These are phyloP conservation scores for Pythium pyrilobum DNA, from an alignment of 352 stramenopile species.

Conservation along the genomic window DNA sequence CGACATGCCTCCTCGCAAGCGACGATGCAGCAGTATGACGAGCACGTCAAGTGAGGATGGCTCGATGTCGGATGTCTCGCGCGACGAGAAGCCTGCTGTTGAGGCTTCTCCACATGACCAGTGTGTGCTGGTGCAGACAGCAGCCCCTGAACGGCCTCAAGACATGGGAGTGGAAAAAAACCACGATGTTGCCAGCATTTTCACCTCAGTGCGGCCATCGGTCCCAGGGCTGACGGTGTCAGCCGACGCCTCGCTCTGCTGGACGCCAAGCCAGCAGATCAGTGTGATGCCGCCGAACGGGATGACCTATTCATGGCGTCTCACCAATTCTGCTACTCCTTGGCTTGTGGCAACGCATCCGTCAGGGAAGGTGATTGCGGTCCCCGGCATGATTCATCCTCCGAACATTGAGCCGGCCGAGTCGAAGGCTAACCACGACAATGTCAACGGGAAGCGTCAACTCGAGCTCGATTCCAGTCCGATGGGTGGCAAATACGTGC, in stretches of 20 bases:
- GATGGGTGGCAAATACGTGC: too few species aligned
- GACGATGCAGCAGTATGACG: slow-evolving; percentile 14
- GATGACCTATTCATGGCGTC: slow-evolving; percentile 12
- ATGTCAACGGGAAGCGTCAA: slow-evolving; percentile 31
- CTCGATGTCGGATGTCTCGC: not conserved
- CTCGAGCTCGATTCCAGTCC: too few species aligned
- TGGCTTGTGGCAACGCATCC: slow-evolving; percentile 8
- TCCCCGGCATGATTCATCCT: not conserved
- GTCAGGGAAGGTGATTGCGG: not conserved
- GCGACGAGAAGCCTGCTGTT: not conserved
- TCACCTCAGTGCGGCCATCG: not conserved
- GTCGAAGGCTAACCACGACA: slow-evolving; percentile 34
- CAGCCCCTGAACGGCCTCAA: not conserved
- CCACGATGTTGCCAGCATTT: slow-evolving; percentile 1
- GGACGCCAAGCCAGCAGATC: slow-evolving; percentile 16
- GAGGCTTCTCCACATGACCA: not conserved
- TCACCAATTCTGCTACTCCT: slow-evolving; percentile 3
- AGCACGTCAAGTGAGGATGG: slow-evolving; percentile 18
- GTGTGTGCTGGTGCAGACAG: not conserved
- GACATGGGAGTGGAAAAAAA: slow-evolving; percentile 1
- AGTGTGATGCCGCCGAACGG: not conserved
- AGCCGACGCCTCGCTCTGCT: slow-evolving; percentile 3
- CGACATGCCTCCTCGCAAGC: not conserved
- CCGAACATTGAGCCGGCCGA: slow-evolving; percentile 47
- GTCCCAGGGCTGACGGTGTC: slow-evolving; percentile 4